Base-by-base conservation (phyloP, 2,329 filamentous ascomycete genomes). In the Lasiodiplodia sp. region DNA sequence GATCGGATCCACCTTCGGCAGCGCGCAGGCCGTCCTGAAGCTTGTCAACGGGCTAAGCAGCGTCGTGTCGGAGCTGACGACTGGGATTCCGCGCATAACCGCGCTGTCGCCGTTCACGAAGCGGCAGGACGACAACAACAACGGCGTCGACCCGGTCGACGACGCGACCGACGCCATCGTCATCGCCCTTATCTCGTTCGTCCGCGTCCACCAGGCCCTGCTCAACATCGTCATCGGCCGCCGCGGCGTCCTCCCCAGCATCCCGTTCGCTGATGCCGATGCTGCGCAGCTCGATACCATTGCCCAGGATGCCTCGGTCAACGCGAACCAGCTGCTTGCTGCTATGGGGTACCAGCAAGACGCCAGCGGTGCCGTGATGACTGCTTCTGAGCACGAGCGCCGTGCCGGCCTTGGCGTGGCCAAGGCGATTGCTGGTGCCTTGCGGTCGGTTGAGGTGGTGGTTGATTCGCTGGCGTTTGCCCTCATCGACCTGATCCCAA, bases 201-300 rank as follows among this genome's bases (percentile, higher is more conserved):
- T 70, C 10, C 47, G 66, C 28, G 68, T 70, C 3, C 70, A 71
- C 34, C 70, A 71, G 66, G 70, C 69, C 2, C 58, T 71, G 2
- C 67, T 71, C n/a, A 56, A 67, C 49, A 71, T 71, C 25, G 18
- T 71, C 6, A 70, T 71, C 53, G 70, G 70, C 14, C 70, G 67
- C 1, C 37, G 66, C 37, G 69, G 67, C 0, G 38, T 71, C 18
- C 63, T 71, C 3, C n/a, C 51, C 65, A 60, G 11, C 34, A 47
- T 34, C 47, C 49, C 62, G 3, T 65, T 65, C 37, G 62, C n/a
- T 31, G 47, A 63, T 14, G 14, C 28, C 6, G 53, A 25, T 6
- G 58, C 40, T 6, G 10, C 23, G 38, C 12, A 6, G 58, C 28
- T 4, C 8, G 18, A 5, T 28, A 16, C 44, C 12, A 21, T 28